Conservation (phyloP, 1,284 basidiomycete species). For the Cryptococcus sp. region DNA sequence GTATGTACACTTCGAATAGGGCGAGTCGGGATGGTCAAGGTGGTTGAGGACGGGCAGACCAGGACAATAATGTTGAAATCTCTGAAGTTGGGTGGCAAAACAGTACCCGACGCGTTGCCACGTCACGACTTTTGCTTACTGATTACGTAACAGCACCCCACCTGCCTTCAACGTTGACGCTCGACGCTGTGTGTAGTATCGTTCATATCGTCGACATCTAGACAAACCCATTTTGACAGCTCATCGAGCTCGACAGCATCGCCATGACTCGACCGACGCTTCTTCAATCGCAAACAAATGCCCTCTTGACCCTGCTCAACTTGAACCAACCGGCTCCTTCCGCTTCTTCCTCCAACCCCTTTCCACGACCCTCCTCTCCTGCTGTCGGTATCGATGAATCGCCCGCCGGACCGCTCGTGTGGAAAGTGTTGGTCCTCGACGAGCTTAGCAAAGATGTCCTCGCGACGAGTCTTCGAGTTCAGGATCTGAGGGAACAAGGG, state of each 20-base stretch:
- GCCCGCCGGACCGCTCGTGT: slow-evolving; percentile 68
- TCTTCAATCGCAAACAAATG: slow-evolving; percentile 48
- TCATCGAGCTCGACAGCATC: too few species aligned
- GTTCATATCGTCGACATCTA: too few species aligned
- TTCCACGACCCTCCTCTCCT: slow-evolving; percentile 35
- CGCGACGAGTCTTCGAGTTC: slow-evolving; percentile 89
- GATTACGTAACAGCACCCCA: not conserved
- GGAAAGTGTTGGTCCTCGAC: slow-evolving; percentile 96
- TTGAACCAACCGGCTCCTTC: slow-evolving; percentile 45
- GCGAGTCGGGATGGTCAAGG: too few species aligned
- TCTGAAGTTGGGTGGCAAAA: too few species aligned
- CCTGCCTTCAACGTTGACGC: not conserved
- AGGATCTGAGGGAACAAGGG: slow-evolving; percentile 91
- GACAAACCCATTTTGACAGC: too few species aligned
- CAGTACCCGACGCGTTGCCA: not conserved
- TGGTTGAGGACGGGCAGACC: too few species aligned
- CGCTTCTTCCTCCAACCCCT: slow-evolving; percentile 25
- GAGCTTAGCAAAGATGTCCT: slow-evolving; percentile 93
- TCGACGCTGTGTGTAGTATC: too few species aligned
- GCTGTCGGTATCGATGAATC: slow-evolving; percentile 32
- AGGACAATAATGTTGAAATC: too few species aligned
- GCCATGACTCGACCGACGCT: slow-evolving; percentile 45
- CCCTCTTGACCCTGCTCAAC: slow-evolving; percentile 51
- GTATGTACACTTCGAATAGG: too few species aligned
- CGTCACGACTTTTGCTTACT: not conserved